Evolutionary conservation across 2,329 filamentous ascomycete species (phyloP), one percentile per base, ranked within the genome.

Genomic region (Didymosphaeria variabile): DNA sequence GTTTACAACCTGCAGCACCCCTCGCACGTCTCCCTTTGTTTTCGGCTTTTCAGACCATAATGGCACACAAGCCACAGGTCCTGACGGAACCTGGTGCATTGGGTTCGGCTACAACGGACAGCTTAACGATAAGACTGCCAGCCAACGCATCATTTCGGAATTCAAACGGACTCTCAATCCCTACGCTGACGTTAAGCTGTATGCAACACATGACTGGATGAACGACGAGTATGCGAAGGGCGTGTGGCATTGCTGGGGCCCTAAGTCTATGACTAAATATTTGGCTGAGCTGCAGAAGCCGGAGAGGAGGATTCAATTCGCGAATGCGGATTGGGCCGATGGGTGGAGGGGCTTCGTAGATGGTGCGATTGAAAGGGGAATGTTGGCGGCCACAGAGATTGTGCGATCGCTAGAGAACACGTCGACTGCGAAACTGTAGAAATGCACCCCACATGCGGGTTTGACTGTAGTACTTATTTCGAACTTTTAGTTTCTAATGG

Each of bases 261-360:
- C 64, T 9, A 60, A 60, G 1, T 54, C 50, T 1, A 63, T 61
- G 50, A 60, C 57, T 3, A 58, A 60, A 59, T 73, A 73, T 57
- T 53, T 73, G 7, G 51, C 66, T 7, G 68, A 62, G n/a, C 58
- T 78, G 7, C 69, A 72, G 42, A 58, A 69, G 42, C 62, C 62
- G 1, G 69, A 74, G 55, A 72, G 72, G 2, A 69, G 60, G 8
- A 58, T 78, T 7, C n/a, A 70, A 15, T 71, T 79, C 58, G 76
- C 75, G 4, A 74, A 64, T 53, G 70, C 72, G 8, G 77, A 79
- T 57, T 78, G 75, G 74, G 72, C 76, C 3, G 60, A 66, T 54
- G 74, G 73, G 1, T 79, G 75, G 75, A 65, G 75, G 45, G 72
- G 70, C 1, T 77, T 74, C 38, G 64, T 77, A n/a, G 75, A 79